Evolutionary conservation across 345 rosid genomes (phyloP).

Genomic region (Laguncularia racemosa): DNA sequence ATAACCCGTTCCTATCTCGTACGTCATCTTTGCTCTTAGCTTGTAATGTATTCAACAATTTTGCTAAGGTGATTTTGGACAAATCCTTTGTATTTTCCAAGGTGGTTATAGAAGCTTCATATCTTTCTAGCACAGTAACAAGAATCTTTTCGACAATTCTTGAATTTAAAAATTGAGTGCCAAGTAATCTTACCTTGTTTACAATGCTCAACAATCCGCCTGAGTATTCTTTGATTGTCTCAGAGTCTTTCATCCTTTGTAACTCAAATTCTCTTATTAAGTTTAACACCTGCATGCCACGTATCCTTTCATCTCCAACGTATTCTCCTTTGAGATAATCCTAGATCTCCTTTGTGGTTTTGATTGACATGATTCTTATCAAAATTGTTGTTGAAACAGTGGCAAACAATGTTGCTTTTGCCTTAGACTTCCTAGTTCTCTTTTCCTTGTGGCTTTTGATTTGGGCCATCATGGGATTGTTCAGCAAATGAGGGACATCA

Average conservation of each 20-base stretch:
- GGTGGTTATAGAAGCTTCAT: constrained; percentile 1
- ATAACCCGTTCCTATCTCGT: too few species aligned
- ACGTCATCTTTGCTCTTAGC: too few species aligned
- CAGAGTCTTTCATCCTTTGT: constrained; percentile 1
- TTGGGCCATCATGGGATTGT: constrained; percentile 2
- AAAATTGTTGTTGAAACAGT: constrained; percentile 9
- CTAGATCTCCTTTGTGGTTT: constrained; percentile 3
- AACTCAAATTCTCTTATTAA: constrained; percentile 5
- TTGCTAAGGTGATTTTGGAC: background rate
- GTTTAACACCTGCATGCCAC: constrained; percentile 3
- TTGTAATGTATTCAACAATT: background rate
- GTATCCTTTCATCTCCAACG: constrained; percentile 3
- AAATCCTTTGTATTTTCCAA: constrained; percentile 7
- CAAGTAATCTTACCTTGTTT: constrained; percentile 1
- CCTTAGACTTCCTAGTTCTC: constrained; percentile 5
- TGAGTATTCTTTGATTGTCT: constrained; percentile 9
- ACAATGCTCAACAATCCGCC: constrained; percentile 4
- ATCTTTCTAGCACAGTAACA: constrained; percentile 1
- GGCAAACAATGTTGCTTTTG: background rate
- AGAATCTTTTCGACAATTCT: constrained; percentile 7
- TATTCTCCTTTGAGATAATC: constrained; percentile 7
- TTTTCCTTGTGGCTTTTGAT: constrained; percentile 6
- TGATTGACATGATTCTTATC: constrained; percentile 3
- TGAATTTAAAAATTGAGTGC: background rate
- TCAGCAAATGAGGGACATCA: constrained; percentile 1